Base-by-base conservation (phyloP, 2,329 filamentous ascomycete genomes). In the Cryphonectria naterciae region DNA sequence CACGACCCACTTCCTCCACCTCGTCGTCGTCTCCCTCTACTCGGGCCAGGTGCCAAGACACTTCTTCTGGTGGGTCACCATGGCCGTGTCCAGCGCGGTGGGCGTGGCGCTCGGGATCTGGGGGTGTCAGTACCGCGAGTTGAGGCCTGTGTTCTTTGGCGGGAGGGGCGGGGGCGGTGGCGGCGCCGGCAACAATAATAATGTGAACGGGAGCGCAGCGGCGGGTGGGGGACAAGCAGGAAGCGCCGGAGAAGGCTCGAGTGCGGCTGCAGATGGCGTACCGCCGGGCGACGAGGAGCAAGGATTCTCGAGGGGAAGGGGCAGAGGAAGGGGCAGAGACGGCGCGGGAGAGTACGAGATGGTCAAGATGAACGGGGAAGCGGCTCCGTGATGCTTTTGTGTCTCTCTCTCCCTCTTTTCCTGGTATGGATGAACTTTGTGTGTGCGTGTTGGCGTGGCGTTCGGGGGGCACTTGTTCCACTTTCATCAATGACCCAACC, bases 111-210 rank as follows among this genome's bases (percentile, higher is more conserved):
- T 96, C 1, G 95, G 93, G 4, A 91, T 97, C 52, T 98, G 95
- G 93, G 93, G 91, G 3, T 98, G 95, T 79, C 93, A 91, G 77
- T 97, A 94, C 85, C 87, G 95, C 72, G 96, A 99, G 81, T 83
- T 99, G 69, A 87, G 90, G 77, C 95, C 96, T 15, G 97, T 98
- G 76, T 91, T 89, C 71, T 98, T 98, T 78, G 94, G 94, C 28
- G 91, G 91, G 2, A 7, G 49, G 68, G 28, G 19, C 22, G 46
- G 68, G 77, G 87, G 87, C 6, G 85, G 85, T 67, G 35, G 46
- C 73, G 67, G 75, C 73, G 67, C 79, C 28, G 28, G 28, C 67
- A 72, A 73, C 41, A 22, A 17, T 46, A 46, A 17, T 49, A 68
- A 58, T 60, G 75, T 73, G 35, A 73, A 63, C 2, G 74, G 68